Evolutionary conservation across 2,329 filamentous ascomycete species (phyloP).

Genomic region (Talaromyces funiculosus): DNA sequence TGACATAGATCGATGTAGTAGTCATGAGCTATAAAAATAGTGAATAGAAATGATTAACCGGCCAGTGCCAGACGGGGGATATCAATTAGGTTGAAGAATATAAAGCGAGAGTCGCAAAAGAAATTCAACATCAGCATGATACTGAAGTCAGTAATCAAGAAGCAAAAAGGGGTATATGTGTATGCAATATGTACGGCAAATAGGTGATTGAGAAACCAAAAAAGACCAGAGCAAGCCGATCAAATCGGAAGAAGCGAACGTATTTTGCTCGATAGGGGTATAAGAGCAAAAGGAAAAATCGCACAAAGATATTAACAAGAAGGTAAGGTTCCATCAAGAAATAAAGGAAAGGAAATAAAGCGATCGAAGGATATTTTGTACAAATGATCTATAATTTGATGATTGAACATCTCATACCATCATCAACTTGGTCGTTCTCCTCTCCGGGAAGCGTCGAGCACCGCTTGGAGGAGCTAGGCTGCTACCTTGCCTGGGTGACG

Average conservation of each 20-base stretch:
- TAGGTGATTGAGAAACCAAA: not conserved
- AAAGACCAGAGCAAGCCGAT: not conserved
- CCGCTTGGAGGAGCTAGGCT: constrained; percentile 21
- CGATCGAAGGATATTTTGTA: constrained; percentile 5
- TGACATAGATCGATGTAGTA: not conserved
- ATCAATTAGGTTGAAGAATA: not conserved
- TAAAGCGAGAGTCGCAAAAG: constrained; percentile 1
- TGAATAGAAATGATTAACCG: not conserved
- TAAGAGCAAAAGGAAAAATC: constrained; percentile 11
- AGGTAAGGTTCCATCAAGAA: not conserved
- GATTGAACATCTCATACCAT: constrained; percentile 36
- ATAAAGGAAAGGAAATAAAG: not conserved
- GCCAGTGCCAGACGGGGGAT: not conserved
- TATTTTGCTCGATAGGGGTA: constrained; percentile 14
- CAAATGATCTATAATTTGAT: not conserved
- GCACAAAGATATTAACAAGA: not conserved
- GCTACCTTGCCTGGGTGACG: constrained; percentile 1
- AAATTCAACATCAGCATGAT: not conserved
- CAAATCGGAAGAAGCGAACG: not conserved
- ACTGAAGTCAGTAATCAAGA: not conserved
- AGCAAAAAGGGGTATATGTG: not conserved
- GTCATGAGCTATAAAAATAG: not conserved
- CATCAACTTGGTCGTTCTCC: constrained; percentile 46
- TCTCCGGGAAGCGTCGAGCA: constrained; percentile 42
- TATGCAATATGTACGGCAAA: constrained; percentile 3